Evolutionary conservation across 345 rosid genomes (phyloP).

Genomic region (Brassica rapa): DNA sequence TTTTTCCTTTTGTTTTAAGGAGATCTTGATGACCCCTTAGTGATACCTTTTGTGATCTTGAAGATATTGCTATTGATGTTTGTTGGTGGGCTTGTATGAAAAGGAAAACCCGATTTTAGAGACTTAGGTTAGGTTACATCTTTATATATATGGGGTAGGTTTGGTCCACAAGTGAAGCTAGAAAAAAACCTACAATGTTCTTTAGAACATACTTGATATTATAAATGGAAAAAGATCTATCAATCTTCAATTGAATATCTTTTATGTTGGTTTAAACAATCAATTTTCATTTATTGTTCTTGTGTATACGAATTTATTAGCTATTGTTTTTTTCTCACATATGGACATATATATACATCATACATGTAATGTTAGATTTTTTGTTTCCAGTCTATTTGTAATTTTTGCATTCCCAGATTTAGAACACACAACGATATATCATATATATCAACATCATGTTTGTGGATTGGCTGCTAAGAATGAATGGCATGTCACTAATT

Average conservation of each 20-base stretch:
- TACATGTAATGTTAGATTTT: neutral
- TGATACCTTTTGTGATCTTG: slow-evolving; percentile 36
- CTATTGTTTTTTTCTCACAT: neutral
- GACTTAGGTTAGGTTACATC: neutral
- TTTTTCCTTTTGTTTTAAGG: slow-evolving; percentile 29
- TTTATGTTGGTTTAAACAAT: slow-evolving; percentile 1
- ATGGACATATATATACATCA: neutral
- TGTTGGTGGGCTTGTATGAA: slow-evolving; percentile 39
- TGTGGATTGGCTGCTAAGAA: slow-evolving; percentile 14
- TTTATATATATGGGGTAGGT: slow-evolving; percentile 16
- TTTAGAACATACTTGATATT: slow-evolving; percentile 5
- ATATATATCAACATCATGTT: slow-evolving; percentile 24
- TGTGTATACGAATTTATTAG: neutral
- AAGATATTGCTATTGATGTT: slow-evolving; percentile 37
- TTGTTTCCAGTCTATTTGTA: neutral
- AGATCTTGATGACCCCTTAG: slow-evolving; percentile 38
- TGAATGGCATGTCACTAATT: neutral
- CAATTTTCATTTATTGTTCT: neutral
- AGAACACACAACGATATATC: neutral
- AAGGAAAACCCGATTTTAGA: slow-evolving; percentile 22
- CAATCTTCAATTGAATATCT: neutral
- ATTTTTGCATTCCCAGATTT: slow-evolving; percentile 13
- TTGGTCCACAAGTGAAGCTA: slow-evolving; percentile 28
- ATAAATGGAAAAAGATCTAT: neutral
- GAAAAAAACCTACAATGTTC: neutral